Base-by-base conservation (phyloP, 2,329 filamentous ascomycete species). In the Cladosporium halotolerans region DNA sequence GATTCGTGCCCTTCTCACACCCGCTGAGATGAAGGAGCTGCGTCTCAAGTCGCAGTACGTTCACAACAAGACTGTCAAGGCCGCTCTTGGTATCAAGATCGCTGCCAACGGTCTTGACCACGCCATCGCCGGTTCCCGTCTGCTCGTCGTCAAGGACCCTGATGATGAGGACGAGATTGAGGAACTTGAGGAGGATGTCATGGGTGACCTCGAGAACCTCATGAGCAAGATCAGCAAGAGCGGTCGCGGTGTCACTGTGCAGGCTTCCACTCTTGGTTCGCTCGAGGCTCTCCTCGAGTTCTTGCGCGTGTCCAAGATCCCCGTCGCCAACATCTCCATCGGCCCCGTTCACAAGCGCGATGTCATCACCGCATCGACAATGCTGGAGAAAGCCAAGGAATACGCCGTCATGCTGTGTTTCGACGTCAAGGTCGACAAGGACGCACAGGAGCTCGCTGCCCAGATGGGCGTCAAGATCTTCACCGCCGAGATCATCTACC, bases 371-470 rank as follows among this genome's bases (percentile, higher is more conserved):
- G 89, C 76, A 1, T 91, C 89, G 66, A 87, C 89, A 62, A 99
- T 99, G 93, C 72, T 97, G 66, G 93, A 99, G 73, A 97, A 96
- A 76, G 81, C 85, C 13, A 89, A 89, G 61, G 91, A 99, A 68
- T 95, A 85, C 63, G 93, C 93, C n/a, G 89, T 97, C 69, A 99
- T 99, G 93, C 84, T 99, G 47, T 97, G 93, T 72, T 99, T 99
- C 79, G 95, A 99, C 70, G 93, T 99, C 74, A 97, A 96, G 77
- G 89, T 99, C 13, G 93, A 99, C 75, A 97, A 96, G 72, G 93
- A 99, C 68, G 93, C 93, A 0, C 84, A 86, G 60, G 79, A 82
- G 9, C 95, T 97, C 64, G 93, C 93, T 9, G 89, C 96, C 14
- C 90, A 97, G 54, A 84, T 95, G 58, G 90, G 90, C 48, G 88